Base-by-base conservation (phyloP, 371 early-diverging fungal genomes). In the Syncephalastrum sp. region DNA sequence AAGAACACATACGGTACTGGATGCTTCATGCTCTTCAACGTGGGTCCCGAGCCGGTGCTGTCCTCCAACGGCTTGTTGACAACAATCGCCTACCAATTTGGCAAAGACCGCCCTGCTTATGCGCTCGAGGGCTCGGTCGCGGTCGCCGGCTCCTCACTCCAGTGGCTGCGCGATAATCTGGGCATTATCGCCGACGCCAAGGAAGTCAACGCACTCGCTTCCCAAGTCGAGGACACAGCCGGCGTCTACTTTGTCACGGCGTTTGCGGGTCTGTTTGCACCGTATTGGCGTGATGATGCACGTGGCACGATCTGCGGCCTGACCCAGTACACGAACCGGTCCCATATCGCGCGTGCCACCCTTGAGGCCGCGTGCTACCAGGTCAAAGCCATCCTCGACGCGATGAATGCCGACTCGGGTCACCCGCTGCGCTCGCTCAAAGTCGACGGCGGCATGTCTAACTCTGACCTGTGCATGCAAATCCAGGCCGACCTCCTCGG, bases 1-100 rank as follows among this genome's bases (percentile, higher is more conserved):
- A 98, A 98, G 79, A 96, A 94, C 80, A 98, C 98, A 7, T 82
- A 94, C 75, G 98, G 98, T 29, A 97, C 97, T 5, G 98, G 98
- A 10, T 94, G 95, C 69, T 97, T 97, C 72, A 90, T 96, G 93
- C 72, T 98, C 42, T 93, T 91, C 77, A 96, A 98, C 81, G 92
- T 93, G 4, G 98, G 98, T 15, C 47, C 68, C 3, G 63, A 79
- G 21, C 87, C 90, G 23, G 90, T 94, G 17, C 64, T 85, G 44
- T 94, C 96, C 38, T 79, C 77, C 49, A 75, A 92, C 63, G 97
- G 98, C 0, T 79, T 98, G 23, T 65, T 98, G 33, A 93, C 96
- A 0, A 98, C 97, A 3, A 92, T 96, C 14, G 97, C 83, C 5
- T 98, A 92, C 78, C 83, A 96, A 68, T 82, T 97, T 25, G 95